Evolutionary conservation across 2,329 filamentous ascomycete genomes (phyloP), one percentile per base, ranked within the genome.

Genomic region (Anisogramma anomala): DNA sequence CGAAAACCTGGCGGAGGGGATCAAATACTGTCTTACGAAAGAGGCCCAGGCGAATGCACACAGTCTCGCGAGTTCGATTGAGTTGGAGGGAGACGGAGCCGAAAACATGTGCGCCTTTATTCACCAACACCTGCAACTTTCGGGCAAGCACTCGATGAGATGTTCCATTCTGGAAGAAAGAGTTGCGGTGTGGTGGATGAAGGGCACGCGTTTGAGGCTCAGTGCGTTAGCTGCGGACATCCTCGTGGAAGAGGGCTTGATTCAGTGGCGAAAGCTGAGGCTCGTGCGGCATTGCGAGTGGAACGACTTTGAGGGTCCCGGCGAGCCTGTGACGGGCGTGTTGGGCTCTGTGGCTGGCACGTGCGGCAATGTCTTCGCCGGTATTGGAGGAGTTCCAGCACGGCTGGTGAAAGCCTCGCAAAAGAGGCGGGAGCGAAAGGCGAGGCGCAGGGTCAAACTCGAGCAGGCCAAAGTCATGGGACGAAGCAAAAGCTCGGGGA

Each of bases 281-380:
- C 64, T 85, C 0, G 53, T 83, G 7, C 67, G 82, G 7, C 78
- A 82, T 51, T 74, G 71, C 37, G 79, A 84, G 50, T 86, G 81
- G 79, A 83, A 84, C 49, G 81, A 85, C 51, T 85, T 84, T 51
- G 79, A 82, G 49, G 82, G 82, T 0, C 80, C 81, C 0, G 81
- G 81, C 0, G 82, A 85, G 53, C 82, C 82, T 0, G 63, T 86
- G 10, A 82, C 79, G 0, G 82, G 80, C 3, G 62, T 73, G 3
- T 73, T 74, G 25, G 73, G 74, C 9, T 79, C 78, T 0, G 50
- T 84, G 4, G 66, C 73, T n/a, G 67, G 68, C 3, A 74, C 73
- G 0, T 54, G 79, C 3, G 69, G 71, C 1, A 69, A 74, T 26
- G 65, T 79, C 1, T 72, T 79, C 19, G 64, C 68, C n/a, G 80